A percentile compares a stretch with the other conserved stretches of the same genome.
phyloP scores from a whole-genome alignment of 768 basidiomycete species.

The Phaeotremella skinneri region DNA sequence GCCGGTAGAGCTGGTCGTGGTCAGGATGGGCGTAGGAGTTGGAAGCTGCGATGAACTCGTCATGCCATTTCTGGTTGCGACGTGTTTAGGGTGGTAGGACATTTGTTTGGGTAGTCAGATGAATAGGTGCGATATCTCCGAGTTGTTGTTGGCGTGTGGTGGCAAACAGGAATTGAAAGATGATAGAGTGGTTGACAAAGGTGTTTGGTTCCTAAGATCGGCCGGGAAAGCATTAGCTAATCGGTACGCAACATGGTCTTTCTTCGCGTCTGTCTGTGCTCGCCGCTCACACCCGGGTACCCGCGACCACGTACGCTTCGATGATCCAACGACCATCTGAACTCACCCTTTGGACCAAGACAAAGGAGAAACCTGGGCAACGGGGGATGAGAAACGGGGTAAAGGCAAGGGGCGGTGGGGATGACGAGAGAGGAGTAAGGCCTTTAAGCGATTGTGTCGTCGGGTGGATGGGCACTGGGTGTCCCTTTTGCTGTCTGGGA shows the following conservation, averaged over 20 bases:
- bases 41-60: no score
- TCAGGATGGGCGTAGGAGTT: no score
- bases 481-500: no score
- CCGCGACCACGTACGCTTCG: no score
- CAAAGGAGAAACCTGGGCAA: neutral
- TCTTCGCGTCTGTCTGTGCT: neutral
- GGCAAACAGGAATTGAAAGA: neutral
- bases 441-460: neutral
- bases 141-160: neutral
- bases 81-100: neutral
- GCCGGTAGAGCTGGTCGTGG: no score
- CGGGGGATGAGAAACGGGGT: neutral
- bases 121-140: neutral
- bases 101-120: neutral
- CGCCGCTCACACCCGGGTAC: no score
- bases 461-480: no score
- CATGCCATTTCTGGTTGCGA: no score
- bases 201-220: neutral
- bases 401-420: neutral
- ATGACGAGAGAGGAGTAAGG: neutral
- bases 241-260: neutral
- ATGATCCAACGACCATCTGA: no score
- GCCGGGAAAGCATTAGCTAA: neutral
- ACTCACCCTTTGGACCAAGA: no score
- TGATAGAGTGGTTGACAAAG: neutral